These are phyloP conservation scores for Lachnellula arida DNA, from an alignment of 2,329 filamentous ascomycete genomes.

Conservation along the genomic window DNA sequence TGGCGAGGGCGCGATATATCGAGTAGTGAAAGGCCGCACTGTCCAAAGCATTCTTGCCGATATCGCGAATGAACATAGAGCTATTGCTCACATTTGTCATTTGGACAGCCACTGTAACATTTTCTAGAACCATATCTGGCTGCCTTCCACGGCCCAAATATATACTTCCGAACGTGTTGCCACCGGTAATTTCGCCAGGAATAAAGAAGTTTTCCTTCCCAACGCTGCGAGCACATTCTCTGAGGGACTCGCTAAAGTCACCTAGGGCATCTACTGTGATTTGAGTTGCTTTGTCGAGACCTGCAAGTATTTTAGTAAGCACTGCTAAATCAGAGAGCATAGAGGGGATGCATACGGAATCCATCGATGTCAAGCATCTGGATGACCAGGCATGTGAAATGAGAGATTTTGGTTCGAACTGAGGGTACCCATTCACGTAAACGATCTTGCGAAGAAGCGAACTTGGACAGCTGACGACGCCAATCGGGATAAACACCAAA, in stretches of 20 bases:
- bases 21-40: constrained; percentile 59
- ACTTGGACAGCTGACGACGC: constrained; percentile 60
- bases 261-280: constrained; percentile 57
- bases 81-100: constrained; percentile 1
- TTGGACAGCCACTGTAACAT: constrained; percentile 21
- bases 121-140: constrained; percentile 32
- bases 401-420: constrained; percentile 51
- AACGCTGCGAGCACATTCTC: constrained; percentile 49
- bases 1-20: constrained; percentile 55
- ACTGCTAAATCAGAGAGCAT: too few relatives aligned
- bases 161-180: constrained; percentile 54
- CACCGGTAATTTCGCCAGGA: constrained; percentile 58
- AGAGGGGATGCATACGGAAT: constrained; percentile 45
- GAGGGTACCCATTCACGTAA: constrained; percentile 58
- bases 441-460: constrained; percentile 63
- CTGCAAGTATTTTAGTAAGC: too few relatives aligned
- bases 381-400: constrained; percentile 59
- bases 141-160: constrained; percentile 58
- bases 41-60: constrained; percentile 51
- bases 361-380: constrained; percentile 59
- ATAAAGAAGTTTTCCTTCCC: constrained; percentile 62
- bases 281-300: constrained; percentile 56
- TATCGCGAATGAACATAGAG: constrained; percentile 40
- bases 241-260: constrained; percentile 51
- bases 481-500: constrained; percentile 61